phyloP scores from a whole-genome alignment of 331 rosid genomes.

The Arachis monticola region DNA sequence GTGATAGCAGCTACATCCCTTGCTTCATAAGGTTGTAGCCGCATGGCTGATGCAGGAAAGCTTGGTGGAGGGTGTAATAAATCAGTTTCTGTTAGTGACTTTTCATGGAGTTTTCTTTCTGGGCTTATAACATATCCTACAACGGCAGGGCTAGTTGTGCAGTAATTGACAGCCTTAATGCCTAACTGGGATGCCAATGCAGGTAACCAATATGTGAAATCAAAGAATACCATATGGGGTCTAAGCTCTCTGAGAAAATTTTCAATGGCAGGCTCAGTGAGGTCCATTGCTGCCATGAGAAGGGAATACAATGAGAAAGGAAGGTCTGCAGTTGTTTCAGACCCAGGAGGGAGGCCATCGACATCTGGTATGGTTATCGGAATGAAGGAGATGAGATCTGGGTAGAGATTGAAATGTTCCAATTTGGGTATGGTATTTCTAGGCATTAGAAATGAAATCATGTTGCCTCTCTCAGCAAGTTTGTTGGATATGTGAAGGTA shows the following conservation, averaged over 20 bases:
- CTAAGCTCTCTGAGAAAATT: slow-evolving; percentile 39
- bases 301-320: slow-evolving; percentile 41
- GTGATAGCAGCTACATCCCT: slow-evolving; percentile 25
- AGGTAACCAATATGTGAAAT: slow-evolving; percentile 62
- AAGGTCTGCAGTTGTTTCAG: slow-evolving; percentile 57
- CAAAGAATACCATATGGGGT: slow-evolving; percentile 55
- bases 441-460: slow-evolving; percentile 57
- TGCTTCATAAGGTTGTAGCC: slow-evolving; percentile 46
- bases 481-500: slow-evolving; percentile 64
- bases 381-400: slow-evolving; percentile 56
- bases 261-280: slow-evolving; percentile 49
- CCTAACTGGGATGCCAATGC: slow-evolving; percentile 37
- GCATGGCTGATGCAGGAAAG: slow-evolving; percentile 52
- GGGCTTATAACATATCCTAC: slow-evolving; percentile 52
- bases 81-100: slow-evolving; percentile 35
- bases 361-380: slow-evolving; percentile 56
- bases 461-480: slow-evolving; percentile 58
- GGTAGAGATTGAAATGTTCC: slow-evolving; percentile 55
- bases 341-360: slow-evolving; percentile 49
- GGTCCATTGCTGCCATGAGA: slow-evolving; percentile 61
- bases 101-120: slow-evolving; percentile 42
- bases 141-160: slow-evolving; percentile 51
- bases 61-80: slow-evolving; percentile 39
- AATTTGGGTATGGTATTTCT: slow-evolving; percentile 44
- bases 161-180: slow-evolving; percentile 46